Percentiles rank a stretch among this genome's conserved stretches.
phyloP scores from a whole-genome alignment of 768 basidiomycete genomes.

The Paxillus involutus region DNA sequence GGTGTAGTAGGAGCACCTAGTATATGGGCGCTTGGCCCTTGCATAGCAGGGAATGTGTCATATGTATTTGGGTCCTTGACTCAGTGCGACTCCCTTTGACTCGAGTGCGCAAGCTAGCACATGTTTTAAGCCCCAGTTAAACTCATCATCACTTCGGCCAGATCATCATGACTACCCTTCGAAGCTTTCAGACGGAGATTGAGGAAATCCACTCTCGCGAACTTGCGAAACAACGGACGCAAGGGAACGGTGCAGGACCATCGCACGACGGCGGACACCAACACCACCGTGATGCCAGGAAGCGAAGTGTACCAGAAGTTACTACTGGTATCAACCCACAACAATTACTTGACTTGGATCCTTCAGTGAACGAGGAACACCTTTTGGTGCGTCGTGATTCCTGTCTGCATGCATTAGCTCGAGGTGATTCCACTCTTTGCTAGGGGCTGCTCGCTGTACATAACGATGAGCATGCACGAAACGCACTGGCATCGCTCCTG shows the following conservation, averaged over 20 bases:
- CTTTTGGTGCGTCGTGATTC: slow-evolving; percentile 12
- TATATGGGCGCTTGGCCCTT: too few relatives aligned
- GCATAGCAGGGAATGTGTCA: too few relatives aligned
- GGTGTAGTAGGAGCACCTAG: too few relatives aligned
- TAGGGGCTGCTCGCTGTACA: slow-evolving; percentile 44
- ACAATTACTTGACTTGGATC: not conserved
- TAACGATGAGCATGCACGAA: slow-evolving; percentile 57
- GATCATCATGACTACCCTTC: slow-evolving; percentile 31
- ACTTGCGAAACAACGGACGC: slow-evolving; percentile 56
- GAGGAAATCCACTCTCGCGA: slow-evolving; percentile 74
- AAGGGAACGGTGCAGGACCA: slow-evolving; percentile 15
- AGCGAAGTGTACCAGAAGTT: not conserved
- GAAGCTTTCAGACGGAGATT: slow-evolving; percentile 64
- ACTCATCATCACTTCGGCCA: not conserved
- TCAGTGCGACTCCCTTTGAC: not conserved
- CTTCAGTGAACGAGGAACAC: slow-evolving; percentile 3
- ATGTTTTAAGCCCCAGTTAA: slow-evolving; percentile 1
- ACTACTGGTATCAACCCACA: not conserved
- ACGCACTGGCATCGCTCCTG: slow-evolving; percentile 62
- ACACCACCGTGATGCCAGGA: slow-evolving; percentile 51
- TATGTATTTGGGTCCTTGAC: too few relatives aligned
- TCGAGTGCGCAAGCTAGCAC: slow-evolving; percentile 12
- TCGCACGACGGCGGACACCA: slow-evolving; percentile 16
- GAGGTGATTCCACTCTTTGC: slow-evolving; percentile 1
- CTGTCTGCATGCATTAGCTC: slow-evolving; percentile 6